Base-by-base conservation (phyloP, 805 yeast species). In the Saccharomyces cerevisiae region DNA sequence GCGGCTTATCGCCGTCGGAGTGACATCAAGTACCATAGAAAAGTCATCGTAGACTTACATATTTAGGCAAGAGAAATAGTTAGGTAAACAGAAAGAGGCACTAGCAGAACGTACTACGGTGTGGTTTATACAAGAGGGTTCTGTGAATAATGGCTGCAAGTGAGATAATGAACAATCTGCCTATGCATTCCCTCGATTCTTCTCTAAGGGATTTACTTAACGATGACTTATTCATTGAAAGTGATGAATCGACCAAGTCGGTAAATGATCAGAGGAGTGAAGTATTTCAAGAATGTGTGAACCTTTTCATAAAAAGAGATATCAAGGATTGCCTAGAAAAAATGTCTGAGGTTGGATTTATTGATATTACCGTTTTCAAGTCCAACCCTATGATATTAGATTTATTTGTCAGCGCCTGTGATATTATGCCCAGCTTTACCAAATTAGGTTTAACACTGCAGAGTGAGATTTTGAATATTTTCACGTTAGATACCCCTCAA, bases 281-380 rank as follows among this genome's bases (percentile, higher is more conserved):
- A 32, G 5, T 50, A 43, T 59, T 56, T 41, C 57, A 61, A 31
- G 59, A 60, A 31, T 66, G 69, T 47, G 13, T 60, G 2, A 50
- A 55, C 14, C 52, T 56, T n/a, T 65, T 57, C 50, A 53, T 66
- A 2, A 55, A 57, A 47, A 67, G 70, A 11, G 55, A 63, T 17
- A n/a, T 51, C 13, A 57, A 58, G 30, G 53, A 53, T 14, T 60
- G 66, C 30, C 49, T 67, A 22, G 62, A 64, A 47, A 54, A 46
- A 41, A 59, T 68, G 65, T 47, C 51, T 11, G 48, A 54, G 2
- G 53, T 47, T 48, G 63, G 57, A 0, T 50, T 61, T 8, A 54
- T 66, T 24, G 28, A 47, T 28, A 29, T 47, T 24, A 56, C 52
- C 8, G 28, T 21, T n/a, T 22, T 59, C 47, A 32, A 17, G 22